Conservation (phyloP, 495 filamentous ascomycete genomes). For the Penicillium tannophilum region DNA sequence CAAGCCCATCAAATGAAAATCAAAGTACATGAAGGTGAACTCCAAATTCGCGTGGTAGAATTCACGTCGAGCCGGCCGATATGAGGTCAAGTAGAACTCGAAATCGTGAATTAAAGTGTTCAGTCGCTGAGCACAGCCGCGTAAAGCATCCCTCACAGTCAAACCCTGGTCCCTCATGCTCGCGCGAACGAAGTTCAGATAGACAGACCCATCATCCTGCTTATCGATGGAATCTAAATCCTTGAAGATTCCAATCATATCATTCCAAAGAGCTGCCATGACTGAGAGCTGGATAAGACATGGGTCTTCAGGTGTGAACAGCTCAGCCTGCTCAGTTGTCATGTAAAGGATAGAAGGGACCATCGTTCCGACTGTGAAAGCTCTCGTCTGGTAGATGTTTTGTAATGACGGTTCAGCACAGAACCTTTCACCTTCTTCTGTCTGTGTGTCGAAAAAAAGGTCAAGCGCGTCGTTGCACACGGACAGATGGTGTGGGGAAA, state of each 20-base stretch:
- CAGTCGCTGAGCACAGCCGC: not conserved
- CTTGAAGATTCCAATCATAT: not conserved
- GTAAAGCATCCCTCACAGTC: not conserved
- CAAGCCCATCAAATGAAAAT: not conserved
- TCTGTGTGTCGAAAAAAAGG: not conserved
- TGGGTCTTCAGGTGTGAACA: not conserved
- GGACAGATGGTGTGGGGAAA: not conserved
- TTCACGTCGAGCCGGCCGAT: not conserved
- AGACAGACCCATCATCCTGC: not conserved
- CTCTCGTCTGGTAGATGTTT: not conserved
- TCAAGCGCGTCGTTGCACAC: not conserved
- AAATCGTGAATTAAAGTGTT: not conserved
- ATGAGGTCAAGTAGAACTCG: not conserved
- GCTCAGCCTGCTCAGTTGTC: not conserved
- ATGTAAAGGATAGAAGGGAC: not conserved
- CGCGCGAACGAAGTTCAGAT: not conserved
- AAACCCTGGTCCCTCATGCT: not conserved
- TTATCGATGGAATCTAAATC: not conserved
- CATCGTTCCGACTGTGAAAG: not conserved
- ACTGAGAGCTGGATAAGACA: not conserved
- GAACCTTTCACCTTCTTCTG: not conserved
- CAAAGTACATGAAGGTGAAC: not conserved
- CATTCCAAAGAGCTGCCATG: slow-evolving; percentile 1
- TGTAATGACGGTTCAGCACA: not conserved
- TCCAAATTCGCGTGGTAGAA: not conserved